These are phyloP conservation scores for Talaromyces sp. DNA, from an alignment of 2,329 filamentous ascomycete genomes.

Conservation along the genomic window DNA sequence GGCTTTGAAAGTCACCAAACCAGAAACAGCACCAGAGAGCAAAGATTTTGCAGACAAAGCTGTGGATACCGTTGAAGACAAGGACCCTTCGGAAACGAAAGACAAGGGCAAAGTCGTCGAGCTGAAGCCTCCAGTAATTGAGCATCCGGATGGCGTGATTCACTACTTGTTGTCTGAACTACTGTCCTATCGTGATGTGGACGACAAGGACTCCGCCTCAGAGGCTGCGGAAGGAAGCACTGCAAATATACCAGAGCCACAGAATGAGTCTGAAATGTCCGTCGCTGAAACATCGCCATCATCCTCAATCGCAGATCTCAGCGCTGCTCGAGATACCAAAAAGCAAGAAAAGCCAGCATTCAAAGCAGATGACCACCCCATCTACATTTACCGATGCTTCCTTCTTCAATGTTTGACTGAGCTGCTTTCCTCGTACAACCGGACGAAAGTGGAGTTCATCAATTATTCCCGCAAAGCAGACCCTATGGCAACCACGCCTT, in stretches of 20 bases:
- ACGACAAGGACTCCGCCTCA: slow-evolving; percentile 67
- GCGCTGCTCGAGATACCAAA: slow-evolving; percentile 47
- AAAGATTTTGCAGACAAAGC: slow-evolving; percentile 31
- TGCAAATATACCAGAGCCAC: slow-evolving; percentile 32
- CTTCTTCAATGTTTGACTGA: slow-evolving; percentile 88
- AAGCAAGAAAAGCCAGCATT: slow-evolving; percentile 71
- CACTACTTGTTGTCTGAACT: slow-evolving; percentile 92
- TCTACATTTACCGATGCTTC: slow-evolving; percentile 95
- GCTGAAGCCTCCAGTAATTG: slow-evolving; percentile 76
- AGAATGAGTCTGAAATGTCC: slow-evolving; percentile 51
- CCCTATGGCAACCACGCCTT: slow-evolving; percentile 77
- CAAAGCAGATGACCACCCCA: slow-evolving; percentile 88
- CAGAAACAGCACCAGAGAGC: slow-evolving; percentile 25
- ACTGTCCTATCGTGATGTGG: slow-evolving; percentile 85
- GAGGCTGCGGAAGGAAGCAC: slow-evolving; percentile 28
- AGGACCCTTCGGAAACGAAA: slow-evolving; percentile 25
- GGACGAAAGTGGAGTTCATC: slow-evolving; percentile 97
- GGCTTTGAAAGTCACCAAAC: slow-evolving; percentile 50
- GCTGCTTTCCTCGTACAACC: slow-evolving; percentile 84
- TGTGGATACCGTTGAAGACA: slow-evolving; percentile 26
- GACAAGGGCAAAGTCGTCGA: slow-evolving; percentile 60
- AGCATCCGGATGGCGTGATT: slow-evolving; percentile 91
- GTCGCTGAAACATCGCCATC: slow-evolving; percentile 37
- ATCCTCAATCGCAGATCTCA: slow-evolving; percentile 30
- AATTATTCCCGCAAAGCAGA: slow-evolving; percentile 95